Base-by-base conservation (phyloP, 768 basidiomycete genomes). In the Melanogaster broomeanus region DNA sequence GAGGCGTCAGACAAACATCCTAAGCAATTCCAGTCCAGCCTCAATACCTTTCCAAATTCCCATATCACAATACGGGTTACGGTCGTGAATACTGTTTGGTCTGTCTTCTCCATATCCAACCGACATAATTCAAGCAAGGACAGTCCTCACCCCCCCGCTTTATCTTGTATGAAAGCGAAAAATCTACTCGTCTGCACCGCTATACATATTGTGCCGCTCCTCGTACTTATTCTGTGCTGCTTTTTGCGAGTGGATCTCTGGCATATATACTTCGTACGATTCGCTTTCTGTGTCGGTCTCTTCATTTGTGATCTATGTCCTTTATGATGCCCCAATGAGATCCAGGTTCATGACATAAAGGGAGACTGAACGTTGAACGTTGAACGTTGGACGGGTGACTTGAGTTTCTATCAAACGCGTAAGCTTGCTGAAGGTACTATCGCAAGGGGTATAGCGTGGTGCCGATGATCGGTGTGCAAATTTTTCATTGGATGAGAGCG, bases 91-190 rank as follows among this genome's bases (percentile, higher is more conserved):
- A 27, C 42, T 41, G 55, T 49, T 37, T 48, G 48, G 41, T 44
- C 42, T 47, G 45, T 44, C 53, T 25, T 21, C n/a, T 16, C n/a
- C 25, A 5, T n/a, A 25, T 19, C 52, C 45, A 22, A 27, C 42
- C 42, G 30, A 48, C 57, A 42, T 47, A 38, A 47, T 58, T 54
- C 52, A 37, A 51, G 44, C 50, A 37, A 38, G 30, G 31, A 48
- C 49, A 31, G n/a, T 42, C 46, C 24, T 44, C 12, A 27, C 21
- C 31, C 42, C 30, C 33, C 35, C 34, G 58, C 45, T 48, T 40
- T 41, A 21, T 55, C 45, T 58, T 42, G 63, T 51, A 55, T 54
- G 42, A 52, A 44, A 38, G 53, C 43, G 45, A 55, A 60, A 53
- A 53, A 48, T 30, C 42, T 31, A 31, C 12, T 33, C 28, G n/a